Evolutionary conservation across 345 rosid species (phyloP), one percentile per base, ranked within the genome.

Genomic region (Carallia pectinifolia): DNA sequence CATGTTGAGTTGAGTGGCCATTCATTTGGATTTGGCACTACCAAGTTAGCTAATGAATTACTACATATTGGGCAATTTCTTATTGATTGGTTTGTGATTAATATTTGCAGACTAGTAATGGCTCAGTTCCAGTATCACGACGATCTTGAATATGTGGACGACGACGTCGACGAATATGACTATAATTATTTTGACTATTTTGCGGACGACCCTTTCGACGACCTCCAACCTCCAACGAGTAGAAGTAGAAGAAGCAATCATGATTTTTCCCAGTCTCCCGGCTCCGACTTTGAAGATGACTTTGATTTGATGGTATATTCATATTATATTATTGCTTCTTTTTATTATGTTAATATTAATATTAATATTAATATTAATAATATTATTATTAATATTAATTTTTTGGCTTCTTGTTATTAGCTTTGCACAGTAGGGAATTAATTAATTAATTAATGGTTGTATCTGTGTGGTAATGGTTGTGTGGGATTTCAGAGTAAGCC

Each of bases 261-360:
- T 54, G 53, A 67, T 8, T 83, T 80, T 33, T 33, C 34, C 17
- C 61, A 79, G 17, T 64, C 71, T 0, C 5, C 64, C 0, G 85
- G 80, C 63, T 85, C 86, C 0, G 97, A 94, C 62, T 77, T 85
- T 12, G 97, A 87, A 37, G 94, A 87, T 58, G 87, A 89, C 65
- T 79, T 33, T 33, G 34, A 33, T 33, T 81, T 17, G 90, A 89
- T 48, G 81, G 96, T 88, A 44, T 44, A 3, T 44, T 13, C 16
- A 4, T 44, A 44, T 4, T 44, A 44, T 12, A 9, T 44, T 44
- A 44, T 12, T 44, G 15, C 2, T 10, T 10, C 4, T 44, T 12
- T 33, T 33, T 33, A 12, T 12, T 0, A 6, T 29, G 10, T 1
- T 1, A 6, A 4, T 29, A n/a, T 1, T 1, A 7, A 1, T 19